Conservation (phyloP, 495 filamentous ascomycete genomes). For the Annulohypoxylon bovei region DNA sequence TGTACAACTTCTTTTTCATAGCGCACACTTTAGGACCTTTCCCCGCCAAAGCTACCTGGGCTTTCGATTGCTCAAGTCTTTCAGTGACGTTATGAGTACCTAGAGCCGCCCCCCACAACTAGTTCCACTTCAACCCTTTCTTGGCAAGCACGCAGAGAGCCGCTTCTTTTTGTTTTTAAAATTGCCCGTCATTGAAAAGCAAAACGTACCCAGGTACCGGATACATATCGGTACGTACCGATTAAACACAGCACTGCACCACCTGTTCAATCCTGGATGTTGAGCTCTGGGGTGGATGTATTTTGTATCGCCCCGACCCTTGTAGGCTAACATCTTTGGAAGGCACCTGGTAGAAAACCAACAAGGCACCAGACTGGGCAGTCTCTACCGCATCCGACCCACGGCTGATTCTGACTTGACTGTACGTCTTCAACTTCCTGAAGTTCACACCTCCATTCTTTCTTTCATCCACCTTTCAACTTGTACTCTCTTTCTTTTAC, state of each 20-base stretch:
- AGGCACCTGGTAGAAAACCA: not conserved
- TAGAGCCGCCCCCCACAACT: slow-evolving; percentile 6
- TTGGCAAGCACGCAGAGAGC: slow-evolving; percentile 31
- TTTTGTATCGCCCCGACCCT: no score
- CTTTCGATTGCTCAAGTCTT: not conserved
- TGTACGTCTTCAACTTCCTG: slow-evolving; percentile 23
- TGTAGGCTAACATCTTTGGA: not conserved
- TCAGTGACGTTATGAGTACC: slow-evolving; percentile 36
- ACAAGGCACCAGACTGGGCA: slow-evolving; percentile 8
- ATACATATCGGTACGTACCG: not conserved
- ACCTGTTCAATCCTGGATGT: no score
- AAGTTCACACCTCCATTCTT: slow-evolving; percentile 7
- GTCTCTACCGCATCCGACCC: slow-evolving; percentile 26
- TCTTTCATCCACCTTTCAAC: slow-evolving; percentile 15
- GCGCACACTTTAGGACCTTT: not conserved
- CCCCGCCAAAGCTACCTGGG: slow-evolving; percentile 10
- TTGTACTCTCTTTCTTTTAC: not conserved
- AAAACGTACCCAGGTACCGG: slow-evolving; percentile 2
- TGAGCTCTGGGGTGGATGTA: no score
- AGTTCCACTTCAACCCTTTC: slow-evolving; percentile 9
- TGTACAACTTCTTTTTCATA: slow-evolving; percentile 1
- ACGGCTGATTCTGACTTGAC: slow-evolving; percentile 26
- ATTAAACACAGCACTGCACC: not conserved
- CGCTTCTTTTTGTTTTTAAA: slow-evolving; percentile 6
- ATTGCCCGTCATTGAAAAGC: slow-evolving; percentile 1